A percentile compares a stretch with the other conserved stretches of the same genome.
These are phyloP conservation scores for Nelumbo lutea DNA, from an alignment of 164 flowering plant species.

Conservation along the genomic window DNA sequence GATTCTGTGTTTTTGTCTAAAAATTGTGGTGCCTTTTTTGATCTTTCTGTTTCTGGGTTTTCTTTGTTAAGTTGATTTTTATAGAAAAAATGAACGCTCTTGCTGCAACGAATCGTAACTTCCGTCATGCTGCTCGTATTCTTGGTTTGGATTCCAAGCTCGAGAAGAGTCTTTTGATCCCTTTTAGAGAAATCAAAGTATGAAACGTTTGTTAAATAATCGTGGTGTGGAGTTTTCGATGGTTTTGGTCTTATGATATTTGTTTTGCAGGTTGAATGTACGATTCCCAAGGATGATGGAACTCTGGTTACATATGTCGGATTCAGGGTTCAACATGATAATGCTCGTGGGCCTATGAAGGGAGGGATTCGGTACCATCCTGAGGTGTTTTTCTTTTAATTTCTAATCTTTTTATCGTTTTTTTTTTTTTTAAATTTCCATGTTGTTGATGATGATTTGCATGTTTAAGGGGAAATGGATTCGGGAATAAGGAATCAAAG, in stretches of 20 bases:
- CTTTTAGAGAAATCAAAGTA: conserved; percentile 77
- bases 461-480: background rate
- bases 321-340: conserved; percentile 89
- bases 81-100: conserved; percentile 56
- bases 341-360: conserved; percentile 96
- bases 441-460: background rate
- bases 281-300: conserved; percentile 92
- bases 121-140: conserved; percentile 55
- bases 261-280: conserved; percentile 75
- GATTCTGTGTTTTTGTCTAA: background rate
- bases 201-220: background rate
- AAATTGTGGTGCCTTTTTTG: background rate
- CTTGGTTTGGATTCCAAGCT: conserved; percentile 75
- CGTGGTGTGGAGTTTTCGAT: background rate
- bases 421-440: background rate
- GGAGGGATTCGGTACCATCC: conserved; percentile 96
- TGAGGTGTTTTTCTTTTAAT: conserved; percentile 41
- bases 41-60: background rate
- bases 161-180: conserved; percentile 67
- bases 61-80: background rate
- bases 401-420: background rate
- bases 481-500: background rate
- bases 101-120: conserved; percentile 68
- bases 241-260: conserved; percentile 1
- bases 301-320: conserved; percentile 74